These are phyloP conservation scores for Aspergillus transmontanensis DNA, from an alignment of 2,329 filamentous ascomycete genomes.

Conservation along the genomic window DNA sequence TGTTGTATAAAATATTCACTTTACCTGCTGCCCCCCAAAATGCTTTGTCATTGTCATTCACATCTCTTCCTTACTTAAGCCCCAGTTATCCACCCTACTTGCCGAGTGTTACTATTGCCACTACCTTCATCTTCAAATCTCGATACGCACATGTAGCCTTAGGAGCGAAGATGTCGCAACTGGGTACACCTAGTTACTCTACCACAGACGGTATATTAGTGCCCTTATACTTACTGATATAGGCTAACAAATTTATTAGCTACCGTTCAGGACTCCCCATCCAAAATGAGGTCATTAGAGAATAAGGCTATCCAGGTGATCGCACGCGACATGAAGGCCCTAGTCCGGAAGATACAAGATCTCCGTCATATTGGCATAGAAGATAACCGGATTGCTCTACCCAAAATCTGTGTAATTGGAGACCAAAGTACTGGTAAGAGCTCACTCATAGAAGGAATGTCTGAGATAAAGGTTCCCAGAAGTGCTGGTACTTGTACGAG, in stretches of 20 bases:
- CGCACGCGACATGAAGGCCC: constrained; percentile 36
- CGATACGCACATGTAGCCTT: not conserved
- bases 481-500: constrained; percentile 74
- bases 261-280: not conserved
- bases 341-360: constrained; percentile 52
- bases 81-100: not conserved
- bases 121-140: not conserved
- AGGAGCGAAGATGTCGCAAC: not conserved
- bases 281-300: not conserved
- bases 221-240: too few relatives aligned
- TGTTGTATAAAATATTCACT: not conserved
- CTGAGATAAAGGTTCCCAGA: constrained; percentile 70
- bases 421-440: constrained; percentile 87
- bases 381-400: constrained; percentile 66
- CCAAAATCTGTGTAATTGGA: constrained; percentile 79
- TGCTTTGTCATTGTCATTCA: not conserved
- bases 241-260: not conserved
- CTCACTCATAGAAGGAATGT: constrained; percentile 63
- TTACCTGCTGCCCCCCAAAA: too few relatives aligned
- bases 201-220: not conserved
- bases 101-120: not conserved
- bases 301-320: constrained; percentile 31
- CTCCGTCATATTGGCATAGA: constrained; percentile 74
- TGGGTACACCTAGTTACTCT: not conserved
- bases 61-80: not conserved